Percentiles rank a stretch among this genome's conserved stretches.
These are phyloP conservation scores for Malassezia restricta DNA, from an alignment of 1,284 basidiomycete species.

Conservation along the genomic window DNA sequence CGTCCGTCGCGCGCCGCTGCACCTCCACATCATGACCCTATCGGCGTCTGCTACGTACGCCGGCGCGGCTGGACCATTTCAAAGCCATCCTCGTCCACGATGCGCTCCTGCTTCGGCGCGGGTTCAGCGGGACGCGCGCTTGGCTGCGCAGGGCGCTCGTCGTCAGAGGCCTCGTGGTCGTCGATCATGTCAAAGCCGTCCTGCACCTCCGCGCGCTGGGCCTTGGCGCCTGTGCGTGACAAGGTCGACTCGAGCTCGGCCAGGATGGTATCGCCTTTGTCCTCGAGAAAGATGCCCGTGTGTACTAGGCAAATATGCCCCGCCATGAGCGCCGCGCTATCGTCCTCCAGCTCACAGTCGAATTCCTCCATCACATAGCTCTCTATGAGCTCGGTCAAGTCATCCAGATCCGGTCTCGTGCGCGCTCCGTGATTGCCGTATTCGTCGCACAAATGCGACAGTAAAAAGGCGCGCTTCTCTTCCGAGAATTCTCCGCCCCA, in stretches of 20 bases:
- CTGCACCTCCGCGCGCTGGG: constrained; percentile 11
- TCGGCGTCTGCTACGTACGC: constrained; percentile 15
- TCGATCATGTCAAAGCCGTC: not conserved
- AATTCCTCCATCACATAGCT: constrained; percentile 39
- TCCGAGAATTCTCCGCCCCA: constrained; percentile 39
- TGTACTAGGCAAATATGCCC: constrained; percentile 27
- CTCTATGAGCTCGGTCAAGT: constrained; percentile 34
- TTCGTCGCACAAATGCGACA: constrained; percentile 36
- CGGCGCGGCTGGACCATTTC: constrained; percentile 33
- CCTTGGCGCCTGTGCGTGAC: constrained; percentile 17
- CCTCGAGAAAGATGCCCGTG: constrained; percentile 24
- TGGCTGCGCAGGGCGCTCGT: constrained; percentile 9
- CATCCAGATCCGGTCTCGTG: constrained; percentile 33
- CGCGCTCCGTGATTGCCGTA: constrained; percentile 24
- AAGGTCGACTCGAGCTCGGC: constrained; percentile 25
- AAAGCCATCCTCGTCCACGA: constrained; percentile 28
- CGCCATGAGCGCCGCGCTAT: constrained; percentile 28
- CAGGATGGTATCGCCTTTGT: constrained; percentile 20
- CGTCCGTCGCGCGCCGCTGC: too few relatives aligned
- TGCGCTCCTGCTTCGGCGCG: constrained; percentile 15
- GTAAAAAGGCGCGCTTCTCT: constrained; percentile 35
- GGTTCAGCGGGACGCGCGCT: not conserved
- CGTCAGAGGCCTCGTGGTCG: constrained; percentile 10
- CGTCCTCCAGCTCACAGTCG: constrained; percentile 38
- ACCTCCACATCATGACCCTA: too few relatives aligned